These are phyloP conservation scores for Cercospora sesami DNA, from an alignment of 2,329 filamentous ascomycete genomes.

Conservation along the genomic window DNA sequence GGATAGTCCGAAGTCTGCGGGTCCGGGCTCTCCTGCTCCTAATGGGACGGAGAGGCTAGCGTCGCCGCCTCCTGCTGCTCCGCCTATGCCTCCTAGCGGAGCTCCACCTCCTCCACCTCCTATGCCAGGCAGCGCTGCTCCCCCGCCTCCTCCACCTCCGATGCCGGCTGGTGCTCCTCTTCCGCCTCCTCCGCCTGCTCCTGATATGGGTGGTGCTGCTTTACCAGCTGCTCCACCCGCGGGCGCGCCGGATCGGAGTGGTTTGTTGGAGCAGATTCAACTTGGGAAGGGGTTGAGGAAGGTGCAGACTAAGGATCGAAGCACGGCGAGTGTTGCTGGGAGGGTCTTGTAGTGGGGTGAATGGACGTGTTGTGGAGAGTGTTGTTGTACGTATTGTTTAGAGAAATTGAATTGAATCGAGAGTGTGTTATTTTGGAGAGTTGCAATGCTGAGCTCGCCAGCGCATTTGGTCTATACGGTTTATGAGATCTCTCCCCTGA, in stretches of 20 bases:
- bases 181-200: slow-evolving; percentile 46
- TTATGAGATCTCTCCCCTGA: neutral
- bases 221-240: slow-evolving; percentile 33
- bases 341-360: slow-evolving; percentile 55
- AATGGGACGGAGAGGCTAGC: slow-evolving; percentile 33
- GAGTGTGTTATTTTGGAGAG: neutral
- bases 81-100: slow-evolving; percentile 44
- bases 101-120: slow-evolving; percentile 54
- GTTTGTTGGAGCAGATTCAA: slow-evolving; percentile 80
- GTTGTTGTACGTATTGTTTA: slow-evolving; percentile 7
- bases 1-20: slow-evolving; percentile 54
- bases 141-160: slow-evolving; percentile 42
- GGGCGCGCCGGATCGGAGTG: slow-evolving; percentile 51
- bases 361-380: neutral
- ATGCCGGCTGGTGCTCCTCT: slow-evolving; percentile 48
- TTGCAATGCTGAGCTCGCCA: neutral
- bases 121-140: slow-evolving; percentile 46
- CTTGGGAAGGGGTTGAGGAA: slow-evolving; percentile 78
- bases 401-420: neutral
- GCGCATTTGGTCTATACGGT: no score
- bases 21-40: slow-evolving; percentile 42
- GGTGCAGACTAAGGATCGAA: slow-evolving; percentile 86
- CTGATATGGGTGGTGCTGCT: slow-evolving; percentile 35
- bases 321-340: slow-evolving; percentile 70
- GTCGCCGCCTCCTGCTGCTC: slow-evolving; percentile 49